phyloP scores from a whole-genome alignment of 192 early-diverging fungal species.

The Coemansia sp. region DNA sequence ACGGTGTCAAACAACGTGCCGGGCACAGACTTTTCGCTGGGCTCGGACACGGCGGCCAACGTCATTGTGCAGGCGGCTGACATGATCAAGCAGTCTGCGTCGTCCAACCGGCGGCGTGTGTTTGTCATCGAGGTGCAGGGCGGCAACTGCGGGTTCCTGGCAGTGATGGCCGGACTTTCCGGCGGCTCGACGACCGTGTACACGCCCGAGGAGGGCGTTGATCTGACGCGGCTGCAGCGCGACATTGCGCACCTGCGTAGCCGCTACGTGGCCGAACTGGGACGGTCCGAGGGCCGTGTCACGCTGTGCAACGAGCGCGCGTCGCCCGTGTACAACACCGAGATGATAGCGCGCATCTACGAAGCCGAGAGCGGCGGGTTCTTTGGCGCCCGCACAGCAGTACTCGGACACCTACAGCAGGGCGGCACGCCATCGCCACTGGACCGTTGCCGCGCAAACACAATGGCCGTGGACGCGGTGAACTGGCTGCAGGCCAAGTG shows the following conservation, averaged over 20 bases:
- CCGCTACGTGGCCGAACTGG: conserved; percentile 76
- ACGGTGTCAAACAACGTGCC: conserved; percentile 98
- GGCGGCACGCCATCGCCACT: conserved; percentile 90
- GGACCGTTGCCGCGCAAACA: conserved; percentile 92
- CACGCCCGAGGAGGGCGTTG: conserved; percentile 90
- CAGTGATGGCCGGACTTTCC: conserved; percentile 77
- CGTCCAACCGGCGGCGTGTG: conserved; percentile 83
- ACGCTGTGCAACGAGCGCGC: conserved; percentile 77
- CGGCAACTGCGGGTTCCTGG: conserved; percentile 90
- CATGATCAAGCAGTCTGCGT: conserved; percentile 88
- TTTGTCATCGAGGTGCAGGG: conserved; percentile 98
- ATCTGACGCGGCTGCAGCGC: conserved; percentile 70
- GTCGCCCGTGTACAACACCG: conserved; percentile 83
- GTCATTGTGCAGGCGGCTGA: conserved; percentile 89
- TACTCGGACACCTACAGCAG: conserved; percentile 95
- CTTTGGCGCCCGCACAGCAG: conserved; percentile 86
- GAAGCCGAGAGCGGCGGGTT: conserved; percentile 81
- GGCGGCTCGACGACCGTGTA: conserved; percentile 88
- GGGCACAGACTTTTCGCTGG: conserved; percentile 91
- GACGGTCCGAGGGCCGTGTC: conserved; percentile 78
- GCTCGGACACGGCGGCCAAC: conserved; percentile 93
- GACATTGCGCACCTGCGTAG: conserved; percentile 78
- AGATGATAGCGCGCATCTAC: conserved; percentile 80
- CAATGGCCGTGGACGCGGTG: conserved; percentile 75
- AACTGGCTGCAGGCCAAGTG: conserved; percentile 77